These are phyloP conservation scores for Trichoderma sp. DNA, from an alignment of 2,329 filamentous ascomycete species.

Conservation along the genomic window DNA sequence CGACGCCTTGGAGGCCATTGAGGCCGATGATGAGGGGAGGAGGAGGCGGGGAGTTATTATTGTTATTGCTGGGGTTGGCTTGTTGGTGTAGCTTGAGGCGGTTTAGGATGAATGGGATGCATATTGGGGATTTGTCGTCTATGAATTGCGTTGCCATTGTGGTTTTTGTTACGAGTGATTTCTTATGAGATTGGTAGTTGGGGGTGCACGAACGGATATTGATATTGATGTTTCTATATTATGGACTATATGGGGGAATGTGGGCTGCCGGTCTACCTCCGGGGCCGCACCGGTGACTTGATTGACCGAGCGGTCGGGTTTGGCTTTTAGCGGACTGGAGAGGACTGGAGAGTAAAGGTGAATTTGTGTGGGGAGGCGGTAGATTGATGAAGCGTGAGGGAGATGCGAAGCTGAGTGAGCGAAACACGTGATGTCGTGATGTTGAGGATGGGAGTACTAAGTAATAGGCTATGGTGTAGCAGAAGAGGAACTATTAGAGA, in stretches of 20 bases:
- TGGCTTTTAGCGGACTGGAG: background rate
- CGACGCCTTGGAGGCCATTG: conserved; percentile 88
- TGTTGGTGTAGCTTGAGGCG: conserved; percentile 53
- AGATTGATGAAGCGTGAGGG: background rate
- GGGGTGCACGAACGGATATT: no score
- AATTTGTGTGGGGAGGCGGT: background rate
- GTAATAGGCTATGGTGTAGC: background rate
- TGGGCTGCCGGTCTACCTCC: background rate
- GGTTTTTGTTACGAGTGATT: background rate
- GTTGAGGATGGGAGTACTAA: background rate
- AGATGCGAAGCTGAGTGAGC: background rate
- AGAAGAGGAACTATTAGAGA: background rate
- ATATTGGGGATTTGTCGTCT: conserved; percentile 78
- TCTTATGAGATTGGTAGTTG: background rate
- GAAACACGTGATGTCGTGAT: background rate
- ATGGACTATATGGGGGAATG: background rate
- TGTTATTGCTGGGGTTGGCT: background rate
- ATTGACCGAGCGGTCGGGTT: background rate
- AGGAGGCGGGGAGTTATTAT: conserved; percentile 34
- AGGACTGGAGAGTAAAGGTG: background rate
- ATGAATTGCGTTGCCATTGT: conserved; percentile 44
- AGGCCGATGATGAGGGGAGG: conserved; percentile 84
- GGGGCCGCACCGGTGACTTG: background rate
- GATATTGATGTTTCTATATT: background rate
- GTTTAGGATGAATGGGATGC: conserved; percentile 73